phyloP scores from a whole-genome alignment of 2,329 filamentous ascomycete genomes.

The Alternaria burnsii region DNA sequence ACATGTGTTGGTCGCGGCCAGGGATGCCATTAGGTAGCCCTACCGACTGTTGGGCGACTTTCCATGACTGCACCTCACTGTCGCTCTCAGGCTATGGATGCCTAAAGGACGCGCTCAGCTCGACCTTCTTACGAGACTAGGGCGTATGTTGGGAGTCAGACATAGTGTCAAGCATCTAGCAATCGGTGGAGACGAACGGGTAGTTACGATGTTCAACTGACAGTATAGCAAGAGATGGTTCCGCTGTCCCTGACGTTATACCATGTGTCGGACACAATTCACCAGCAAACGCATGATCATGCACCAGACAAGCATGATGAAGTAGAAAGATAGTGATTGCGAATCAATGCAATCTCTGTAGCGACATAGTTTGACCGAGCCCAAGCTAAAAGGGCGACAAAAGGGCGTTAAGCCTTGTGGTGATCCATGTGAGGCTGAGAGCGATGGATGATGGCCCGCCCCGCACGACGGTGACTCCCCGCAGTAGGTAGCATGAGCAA shows the following conservation, averaged over 20 bases:
- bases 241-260: background rate
- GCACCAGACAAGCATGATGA: background rate
- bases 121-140: background rate
- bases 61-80: background rate
- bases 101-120: background rate
- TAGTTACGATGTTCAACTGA: background rate
- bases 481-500: conserved; percentile 8
- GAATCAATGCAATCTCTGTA: background rate
- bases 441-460: conserved; percentile 9
- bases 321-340: background rate
- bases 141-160: background rate
- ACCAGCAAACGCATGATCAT: background rate
- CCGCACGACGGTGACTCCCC: conserved; percentile 17
- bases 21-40: background rate
- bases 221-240: background rate
- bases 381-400: conserved; percentile 6
- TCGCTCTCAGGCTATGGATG: background rate
- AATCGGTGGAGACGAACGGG: background rate
- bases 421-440: conserved; percentile 4
- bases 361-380: background rate
- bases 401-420: conserved; percentile 14
- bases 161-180: background rate
- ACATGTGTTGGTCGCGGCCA: background rate
- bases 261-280: background rate
- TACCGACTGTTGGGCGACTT: background rate